Conservation (phyloP, 225 moss, liverwort and hornwort species). For the Sphagnum tenellum region DNA sequence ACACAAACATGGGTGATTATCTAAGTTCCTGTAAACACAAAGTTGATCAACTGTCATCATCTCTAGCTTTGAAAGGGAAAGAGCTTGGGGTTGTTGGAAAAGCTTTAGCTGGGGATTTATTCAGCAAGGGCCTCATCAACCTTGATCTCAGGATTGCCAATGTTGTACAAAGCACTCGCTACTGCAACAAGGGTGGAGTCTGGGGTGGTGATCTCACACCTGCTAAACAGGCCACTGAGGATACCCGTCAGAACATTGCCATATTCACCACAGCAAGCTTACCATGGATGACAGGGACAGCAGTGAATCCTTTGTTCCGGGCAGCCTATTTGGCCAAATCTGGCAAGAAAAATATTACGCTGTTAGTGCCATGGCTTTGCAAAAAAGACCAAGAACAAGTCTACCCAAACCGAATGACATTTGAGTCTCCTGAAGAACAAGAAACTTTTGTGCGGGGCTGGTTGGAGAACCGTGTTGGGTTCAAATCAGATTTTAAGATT, state of each 20-base stretch:
- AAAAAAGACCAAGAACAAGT: slow-evolving; percentile 84
- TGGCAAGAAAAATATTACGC: slow-evolving; percentile 70
- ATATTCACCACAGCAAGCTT: slow-evolving; percentile 91
- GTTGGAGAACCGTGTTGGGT: slow-evolving; percentile 83
- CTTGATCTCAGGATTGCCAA: slow-evolving; percentile 83
- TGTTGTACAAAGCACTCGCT: slow-evolving; percentile 85
- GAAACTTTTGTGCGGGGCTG: slow-evolving; percentile 73
- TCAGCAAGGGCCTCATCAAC: slow-evolving; percentile 5
- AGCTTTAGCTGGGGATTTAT: slow-evolving; percentile 11
- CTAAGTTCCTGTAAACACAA: slow-evolving; percentile 56
- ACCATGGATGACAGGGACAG: slow-evolving; percentile 99
- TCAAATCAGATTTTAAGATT: slow-evolving; percentile 84
- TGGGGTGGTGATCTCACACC: slow-evolving; percentile 34
- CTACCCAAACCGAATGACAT: slow-evolving; percentile 77
- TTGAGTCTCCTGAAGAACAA: slow-evolving; percentile 71
- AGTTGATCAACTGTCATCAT: slow-evolving; percentile 22
- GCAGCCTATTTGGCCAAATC: slow-evolving; percentile 83
- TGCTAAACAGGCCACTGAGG: slow-evolving; percentile 15
- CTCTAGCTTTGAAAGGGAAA: slow-evolving; percentile 14
- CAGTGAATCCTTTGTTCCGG: slow-evolving; percentile 91
- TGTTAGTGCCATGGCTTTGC: slow-evolving; percentile 88
- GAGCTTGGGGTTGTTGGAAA: slow-evolving; percentile 9
- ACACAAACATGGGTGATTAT: slow-evolving; percentile 42
- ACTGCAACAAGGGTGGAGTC: slow-evolving; percentile 59
- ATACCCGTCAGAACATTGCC: slow-evolving; percentile 54